Conservation (phyloP, 2,329 filamentous ascomycete genomes). For the Monilinia vaccinii-corymbosi region DNA sequence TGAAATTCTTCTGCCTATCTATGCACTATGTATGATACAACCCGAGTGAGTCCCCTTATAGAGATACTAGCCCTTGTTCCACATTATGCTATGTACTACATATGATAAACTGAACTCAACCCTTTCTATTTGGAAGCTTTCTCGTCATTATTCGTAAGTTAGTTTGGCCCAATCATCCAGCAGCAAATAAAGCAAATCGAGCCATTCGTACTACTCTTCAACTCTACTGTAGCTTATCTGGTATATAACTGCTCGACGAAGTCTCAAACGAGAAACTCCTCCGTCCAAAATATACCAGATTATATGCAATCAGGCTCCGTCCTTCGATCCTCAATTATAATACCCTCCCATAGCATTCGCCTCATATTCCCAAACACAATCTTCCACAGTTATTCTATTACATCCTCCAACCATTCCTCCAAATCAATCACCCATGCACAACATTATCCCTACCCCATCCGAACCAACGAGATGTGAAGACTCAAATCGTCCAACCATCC, state of each 20-base stretch:
- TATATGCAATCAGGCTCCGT: not conserved
- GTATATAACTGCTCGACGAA: not conserved
- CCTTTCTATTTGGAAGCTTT: not conserved
- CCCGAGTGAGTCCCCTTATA: not conserved
- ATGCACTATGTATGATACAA: slow-evolving; percentile 2
- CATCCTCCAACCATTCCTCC: not conserved
- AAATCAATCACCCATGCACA: not conserved
- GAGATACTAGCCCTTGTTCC: not conserved
- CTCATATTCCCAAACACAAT: not conserved
- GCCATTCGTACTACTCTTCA: not conserved
- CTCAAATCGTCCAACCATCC: not conserved
- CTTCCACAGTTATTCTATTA: not conserved
- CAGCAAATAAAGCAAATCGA: not conserved
- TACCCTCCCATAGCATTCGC: not conserved
- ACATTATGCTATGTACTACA: not conserved
- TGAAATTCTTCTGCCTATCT: not conserved
- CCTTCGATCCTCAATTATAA: not conserved
- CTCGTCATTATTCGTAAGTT: not conserved
- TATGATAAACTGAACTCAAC: not conserved
- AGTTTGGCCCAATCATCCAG: not conserved
- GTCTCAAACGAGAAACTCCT: not conserved
- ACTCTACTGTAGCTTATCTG: not conserved
- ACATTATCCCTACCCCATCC: not conserved
- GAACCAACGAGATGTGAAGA: not conserved
- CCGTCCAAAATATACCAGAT: not conserved